Conservation (phyloP, 352 stramenopile genomes). For the Globisporangium spiculum region DNA sequence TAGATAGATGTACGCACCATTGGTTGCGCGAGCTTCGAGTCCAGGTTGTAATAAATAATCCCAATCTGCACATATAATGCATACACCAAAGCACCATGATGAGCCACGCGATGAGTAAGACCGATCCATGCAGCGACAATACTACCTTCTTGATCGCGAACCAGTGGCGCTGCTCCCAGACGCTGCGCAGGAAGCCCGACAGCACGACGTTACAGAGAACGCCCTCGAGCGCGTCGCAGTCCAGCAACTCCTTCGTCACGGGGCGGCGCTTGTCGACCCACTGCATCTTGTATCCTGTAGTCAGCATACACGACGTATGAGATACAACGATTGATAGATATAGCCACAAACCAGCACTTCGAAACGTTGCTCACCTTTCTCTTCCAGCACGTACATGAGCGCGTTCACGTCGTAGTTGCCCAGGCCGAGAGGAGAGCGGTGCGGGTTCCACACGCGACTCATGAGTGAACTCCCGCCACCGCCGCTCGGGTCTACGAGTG, state of each 20-base stretch:
- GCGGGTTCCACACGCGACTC: slow-evolving; percentile 56
- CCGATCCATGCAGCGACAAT: neutral
- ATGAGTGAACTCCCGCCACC: slow-evolving; percentile 16
- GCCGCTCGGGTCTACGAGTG: slow-evolving; percentile 13
- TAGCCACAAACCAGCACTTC: neutral
- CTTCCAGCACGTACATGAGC: slow-evolving; percentile 56
- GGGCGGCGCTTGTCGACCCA: slow-evolving; percentile 69
- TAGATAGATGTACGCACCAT: slow-evolving; percentile 25
- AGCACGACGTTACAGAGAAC: slow-evolving; percentile 72
- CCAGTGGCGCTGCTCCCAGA: slow-evolving; percentile 76
- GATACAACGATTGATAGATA: neutral
- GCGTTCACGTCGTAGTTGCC: slow-evolving; percentile 85
- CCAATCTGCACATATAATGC: slow-evolving; percentile 29
- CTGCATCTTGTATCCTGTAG: slow-evolving; percentile 54
- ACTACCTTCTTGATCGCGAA: slow-evolving; percentile 60
- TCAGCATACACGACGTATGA: neutral
- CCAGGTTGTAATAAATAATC: slow-evolving; percentile 68
- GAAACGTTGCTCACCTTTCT: slow-evolving; percentile 35
- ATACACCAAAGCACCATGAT: neutral
- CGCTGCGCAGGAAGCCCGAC: slow-evolving; percentile 33
- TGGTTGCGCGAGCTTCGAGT: slow-evolving; percentile 63
- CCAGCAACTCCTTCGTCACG: slow-evolving; percentile 36
- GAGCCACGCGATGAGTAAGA: neutral
- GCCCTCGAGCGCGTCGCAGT: slow-evolving; percentile 45
- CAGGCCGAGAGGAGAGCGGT: slow-evolving; percentile 56